Percentiles rank a stretch among this genome's conserved stretches.
phyloP scores from a whole-genome alignment of 2,329 filamentous ascomycete genomes.

The Exophiala phaeomuriformis region DNA sequence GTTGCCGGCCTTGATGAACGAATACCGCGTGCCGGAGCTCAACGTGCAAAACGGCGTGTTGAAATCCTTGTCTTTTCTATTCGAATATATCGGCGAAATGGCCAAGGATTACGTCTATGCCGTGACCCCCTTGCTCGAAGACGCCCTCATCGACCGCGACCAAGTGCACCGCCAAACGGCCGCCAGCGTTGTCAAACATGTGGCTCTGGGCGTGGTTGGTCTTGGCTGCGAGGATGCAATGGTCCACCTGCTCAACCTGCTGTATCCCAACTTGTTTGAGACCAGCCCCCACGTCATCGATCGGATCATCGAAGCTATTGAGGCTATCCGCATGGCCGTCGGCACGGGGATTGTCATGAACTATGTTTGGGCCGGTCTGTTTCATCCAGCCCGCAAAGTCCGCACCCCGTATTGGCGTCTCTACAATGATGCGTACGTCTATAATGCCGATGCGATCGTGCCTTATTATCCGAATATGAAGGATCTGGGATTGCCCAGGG shows the following conservation, averaged over 20 bases:
- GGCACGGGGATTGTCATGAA: conserved; percentile 91
- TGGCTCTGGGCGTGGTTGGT: conserved; percentile 93
- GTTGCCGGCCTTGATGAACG: conserved; percentile 97
- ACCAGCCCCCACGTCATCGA: conserved; percentile 98
- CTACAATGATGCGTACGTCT: conserved; percentile 95
- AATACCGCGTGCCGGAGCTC: conserved; percentile 94
- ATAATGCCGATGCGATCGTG: conserved; percentile 87
- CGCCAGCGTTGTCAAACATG: conserved; percentile 93
- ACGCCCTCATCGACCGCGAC: conserved; percentile 93
- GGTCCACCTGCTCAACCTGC: conserved; percentile 90
- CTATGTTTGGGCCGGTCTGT: conserved; percentile 95
- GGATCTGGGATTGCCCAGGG: conserved; percentile 68
- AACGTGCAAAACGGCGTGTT: conserved; percentile 98
- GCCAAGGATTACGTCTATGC: conserved; percentile 99
- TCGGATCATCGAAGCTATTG: conserved; percentile 92
- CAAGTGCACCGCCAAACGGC: conserved; percentile 97
- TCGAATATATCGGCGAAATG: conserved; percentile 99
- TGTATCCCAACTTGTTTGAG: conserved; percentile 96
- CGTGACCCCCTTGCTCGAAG: conserved; percentile 88
- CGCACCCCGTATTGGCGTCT: conserved; percentile 90
- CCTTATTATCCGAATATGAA: conserved; percentile 88
- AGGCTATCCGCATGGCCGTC: conserved; percentile 87
- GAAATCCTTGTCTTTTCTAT: conserved; percentile 93
- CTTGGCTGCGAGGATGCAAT: conserved; percentile 97
- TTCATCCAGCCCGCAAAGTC: conserved; percentile 94